Conservation (phyloP, 2,329 filamentous ascomycete genomes). For the Rhinocladiella similis region DNA sequence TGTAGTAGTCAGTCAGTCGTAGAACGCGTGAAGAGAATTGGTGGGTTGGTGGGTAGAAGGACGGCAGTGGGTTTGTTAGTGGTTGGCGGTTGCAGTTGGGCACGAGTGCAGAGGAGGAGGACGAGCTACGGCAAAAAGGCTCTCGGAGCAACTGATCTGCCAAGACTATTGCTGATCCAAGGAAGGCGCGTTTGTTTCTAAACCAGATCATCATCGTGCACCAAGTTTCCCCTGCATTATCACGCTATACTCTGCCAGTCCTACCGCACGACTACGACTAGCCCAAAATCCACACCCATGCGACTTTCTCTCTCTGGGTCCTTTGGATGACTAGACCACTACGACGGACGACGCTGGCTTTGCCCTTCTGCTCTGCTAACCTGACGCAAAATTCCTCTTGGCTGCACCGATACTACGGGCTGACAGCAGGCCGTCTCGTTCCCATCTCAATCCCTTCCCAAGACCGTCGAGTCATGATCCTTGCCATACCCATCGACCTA, state of each 20-base stretch:
- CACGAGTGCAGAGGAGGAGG: background rate
- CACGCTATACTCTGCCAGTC: background rate
- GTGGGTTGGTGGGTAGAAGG: too few relatives aligned
- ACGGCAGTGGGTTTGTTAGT: too few relatives aligned
- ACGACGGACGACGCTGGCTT: background rate
- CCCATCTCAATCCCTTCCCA: background rate
- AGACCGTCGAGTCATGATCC: background rate
- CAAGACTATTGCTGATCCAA: background rate
- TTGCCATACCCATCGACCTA: background rate
- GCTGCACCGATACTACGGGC: background rate
- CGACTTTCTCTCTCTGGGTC: background rate
- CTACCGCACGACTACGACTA: background rate
- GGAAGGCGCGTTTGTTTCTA: background rate
- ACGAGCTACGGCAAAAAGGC: background rate
- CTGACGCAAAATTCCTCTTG: background rate
- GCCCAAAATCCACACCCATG: background rate
- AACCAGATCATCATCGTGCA: background rate
- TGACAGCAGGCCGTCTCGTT: background rate
- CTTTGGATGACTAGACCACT: background rate
- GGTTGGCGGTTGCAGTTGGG: too few relatives aligned
- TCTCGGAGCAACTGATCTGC: background rate
- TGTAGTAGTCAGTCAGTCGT: too few relatives aligned
- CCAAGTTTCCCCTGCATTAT: background rate
- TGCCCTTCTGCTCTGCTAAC: background rate
- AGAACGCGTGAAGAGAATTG: too few relatives aligned